Evolutionary conservation across 169 alveolate species (phyloP).

Genomic region (Eimeria tenella): DNA sequence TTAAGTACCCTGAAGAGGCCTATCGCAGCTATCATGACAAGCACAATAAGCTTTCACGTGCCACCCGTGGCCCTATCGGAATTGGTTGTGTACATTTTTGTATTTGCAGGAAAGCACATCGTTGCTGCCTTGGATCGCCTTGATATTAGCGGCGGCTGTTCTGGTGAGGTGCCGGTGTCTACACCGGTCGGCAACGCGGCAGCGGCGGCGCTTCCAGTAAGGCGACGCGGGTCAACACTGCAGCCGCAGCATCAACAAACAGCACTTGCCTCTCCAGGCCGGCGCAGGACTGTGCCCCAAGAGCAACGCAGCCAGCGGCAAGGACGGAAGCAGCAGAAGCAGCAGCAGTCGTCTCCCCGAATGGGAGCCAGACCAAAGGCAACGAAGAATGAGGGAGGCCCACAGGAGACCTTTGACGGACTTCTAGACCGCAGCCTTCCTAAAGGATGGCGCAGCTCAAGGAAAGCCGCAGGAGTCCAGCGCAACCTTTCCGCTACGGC

Average conservation of each 20-base stretch:
- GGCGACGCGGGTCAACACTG: slow-evolving; percentile 38
- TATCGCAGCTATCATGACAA: too few species aligned
- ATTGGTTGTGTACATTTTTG: neutral
- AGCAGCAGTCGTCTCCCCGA: slow-evolving; percentile 40
- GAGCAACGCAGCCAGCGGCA: slow-evolving; percentile 46
- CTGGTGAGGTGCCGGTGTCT: slow-evolving; percentile 13
- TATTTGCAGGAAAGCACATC: slow-evolving; percentile 82
- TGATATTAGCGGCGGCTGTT: slow-evolving; percentile 13
- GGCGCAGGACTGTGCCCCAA: slow-evolving; percentile 65
- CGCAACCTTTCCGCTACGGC: neutral
- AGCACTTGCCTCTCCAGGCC: slow-evolving; percentile 17
- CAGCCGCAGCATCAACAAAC: slow-evolving; percentile 49
- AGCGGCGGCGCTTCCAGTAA: slow-evolving; percentile 9
- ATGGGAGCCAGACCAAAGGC: slow-evolving; percentile 8
- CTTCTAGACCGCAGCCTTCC: slow-evolving; percentile 22
- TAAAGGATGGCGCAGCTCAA: slow-evolving; percentile 21
- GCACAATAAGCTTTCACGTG: neutral
- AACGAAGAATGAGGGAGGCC: slow-evolving; percentile 50
- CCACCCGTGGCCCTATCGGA: neutral
- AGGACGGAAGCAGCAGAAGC: slow-evolving; percentile 54
- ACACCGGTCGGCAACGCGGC: neutral
- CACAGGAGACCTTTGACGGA: neutral
- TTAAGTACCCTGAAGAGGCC: too few species aligned
- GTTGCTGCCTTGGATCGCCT: slow-evolving; percentile 82
- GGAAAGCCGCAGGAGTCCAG: slow-evolving; percentile 35